Evolutionary conservation across 2,329 filamentous ascomycete genomes (phyloP).

Genomic region (Penicillium psychrosexuale): DNA sequence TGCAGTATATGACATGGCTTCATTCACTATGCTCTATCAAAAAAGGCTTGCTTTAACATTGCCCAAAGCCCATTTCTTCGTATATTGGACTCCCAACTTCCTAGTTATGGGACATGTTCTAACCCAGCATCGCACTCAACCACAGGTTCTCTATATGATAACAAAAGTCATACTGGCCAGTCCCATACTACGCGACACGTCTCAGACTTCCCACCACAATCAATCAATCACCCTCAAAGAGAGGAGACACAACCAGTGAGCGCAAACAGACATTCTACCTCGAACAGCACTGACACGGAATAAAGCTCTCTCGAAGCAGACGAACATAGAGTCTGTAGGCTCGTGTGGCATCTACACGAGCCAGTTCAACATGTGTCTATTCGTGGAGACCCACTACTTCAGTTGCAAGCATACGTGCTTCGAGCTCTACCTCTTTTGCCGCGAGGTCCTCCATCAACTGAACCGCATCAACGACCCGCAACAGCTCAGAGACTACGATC

Average conservation of each 20-base stretch:
- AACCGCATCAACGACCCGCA: slow-evolving; percentile 31
- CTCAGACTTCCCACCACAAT: neutral
- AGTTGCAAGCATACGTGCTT: slow-evolving; percentile 27
- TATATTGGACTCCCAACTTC: neutral
- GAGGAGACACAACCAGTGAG: neutral
- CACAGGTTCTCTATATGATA: neutral
- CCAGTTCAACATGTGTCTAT: slow-evolving; percentile 28
- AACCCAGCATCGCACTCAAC: neutral
- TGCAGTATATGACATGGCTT: neutral
- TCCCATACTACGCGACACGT: neutral
- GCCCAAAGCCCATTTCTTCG: neutral
- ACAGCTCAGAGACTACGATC: slow-evolving; percentile 6
- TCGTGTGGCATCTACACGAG: neutral
- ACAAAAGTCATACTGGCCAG: neutral
- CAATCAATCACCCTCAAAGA: neutral
- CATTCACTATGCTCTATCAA: neutral
- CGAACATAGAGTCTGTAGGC: neutral
- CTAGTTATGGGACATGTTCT: neutral
- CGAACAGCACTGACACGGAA: too few species aligned
- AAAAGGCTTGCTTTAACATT: neutral
- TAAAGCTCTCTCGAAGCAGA: neutral
- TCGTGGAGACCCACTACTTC: slow-evolving; percentile 19
- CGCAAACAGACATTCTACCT: neutral
- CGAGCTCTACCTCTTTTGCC: slow-evolving; percentile 26
- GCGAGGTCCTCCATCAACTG: slow-evolving; percentile 21